Evolutionary conservation across 768 basidiomycete genomes (phyloP).

Genomic region (Floccularia luteovirens): DNA sequence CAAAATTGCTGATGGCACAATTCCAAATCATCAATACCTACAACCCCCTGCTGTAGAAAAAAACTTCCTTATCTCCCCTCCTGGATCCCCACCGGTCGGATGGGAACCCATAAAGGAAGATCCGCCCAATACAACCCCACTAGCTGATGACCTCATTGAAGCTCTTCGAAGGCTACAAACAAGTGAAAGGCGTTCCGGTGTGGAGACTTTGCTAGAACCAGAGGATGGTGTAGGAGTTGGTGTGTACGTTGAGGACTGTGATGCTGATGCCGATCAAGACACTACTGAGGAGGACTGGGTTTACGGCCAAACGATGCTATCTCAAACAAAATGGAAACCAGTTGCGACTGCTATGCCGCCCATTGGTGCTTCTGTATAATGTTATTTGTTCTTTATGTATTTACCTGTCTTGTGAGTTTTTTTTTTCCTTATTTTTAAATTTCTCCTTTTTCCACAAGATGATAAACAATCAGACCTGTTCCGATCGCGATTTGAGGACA

Average conservation of each 20-base stretch:
- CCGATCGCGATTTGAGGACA: conserved; percentile 56
- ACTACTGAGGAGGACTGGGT: conserved; percentile 53
- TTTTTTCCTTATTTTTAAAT: conserved; percentile 5
- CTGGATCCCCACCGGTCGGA: conserved; percentile 93
- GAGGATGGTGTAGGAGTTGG: conserved; percentile 66
- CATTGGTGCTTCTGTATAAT: conserved; percentile 16
- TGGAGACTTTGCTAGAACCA: conserved; percentile 61
- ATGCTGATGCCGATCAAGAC: conserved; percentile 28
- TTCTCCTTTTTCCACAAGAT: conserved; percentile 29
- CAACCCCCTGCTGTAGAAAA: conserved; percentile 77
- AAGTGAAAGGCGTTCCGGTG: conserved; percentile 23
- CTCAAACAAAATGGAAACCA: conserved; percentile 42
- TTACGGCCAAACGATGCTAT: conserved; percentile 50
- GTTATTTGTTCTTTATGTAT: conserved; percentile 7
- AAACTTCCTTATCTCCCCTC: conserved; percentile 97
- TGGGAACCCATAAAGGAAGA: conserved; percentile 93
- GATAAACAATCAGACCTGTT: conserved; percentile 76
- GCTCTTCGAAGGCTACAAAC: conserved; percentile 71
- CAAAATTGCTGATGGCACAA: conserved; percentile 21
- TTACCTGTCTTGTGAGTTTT: conserved; percentile 11
- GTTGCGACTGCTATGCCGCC: conserved; percentile 54
- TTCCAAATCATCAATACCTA: conserved; percentile 49
- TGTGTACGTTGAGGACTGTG: conserved; percentile 74
- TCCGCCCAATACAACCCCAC: conserved; percentile 74
- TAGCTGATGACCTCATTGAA: conserved; percentile 82